Evolutionary conservation across 176 grass and related monocot species (phyloP).

Genomic region (Oryza brachyantha): DNA sequence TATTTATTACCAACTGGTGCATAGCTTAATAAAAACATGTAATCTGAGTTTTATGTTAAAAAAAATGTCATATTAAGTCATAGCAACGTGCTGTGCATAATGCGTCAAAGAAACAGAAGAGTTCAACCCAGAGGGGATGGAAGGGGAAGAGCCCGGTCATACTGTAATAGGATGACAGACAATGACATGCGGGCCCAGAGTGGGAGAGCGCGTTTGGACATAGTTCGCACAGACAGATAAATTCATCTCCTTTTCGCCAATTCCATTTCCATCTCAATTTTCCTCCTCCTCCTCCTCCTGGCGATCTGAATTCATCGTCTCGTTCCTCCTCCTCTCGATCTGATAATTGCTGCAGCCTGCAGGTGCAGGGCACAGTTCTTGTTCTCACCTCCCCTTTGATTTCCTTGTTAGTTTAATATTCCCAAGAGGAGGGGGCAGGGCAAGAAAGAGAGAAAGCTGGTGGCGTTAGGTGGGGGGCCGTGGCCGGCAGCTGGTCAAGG

Average conservation of each 20-base stretch:
- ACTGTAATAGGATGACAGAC: neutral
- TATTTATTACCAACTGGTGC: too few relatives aligned
- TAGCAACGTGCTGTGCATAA: neutral
- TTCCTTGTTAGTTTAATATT: neutral
- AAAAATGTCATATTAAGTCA: too few relatives aligned
- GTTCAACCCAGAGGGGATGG: neutral
- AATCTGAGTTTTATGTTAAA: neutral
- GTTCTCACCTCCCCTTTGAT: too few relatives aligned
- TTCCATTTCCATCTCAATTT: neutral
- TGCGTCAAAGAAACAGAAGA: neutral
- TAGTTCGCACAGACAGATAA: neutral
- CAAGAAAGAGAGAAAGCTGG: neutral
- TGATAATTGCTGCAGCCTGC: too few relatives aligned
- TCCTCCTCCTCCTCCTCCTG: neutral
- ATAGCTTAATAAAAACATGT: neutral
- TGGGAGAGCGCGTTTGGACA: neutral
- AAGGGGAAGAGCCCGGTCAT: neutral
- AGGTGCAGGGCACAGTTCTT: too few relatives aligned
- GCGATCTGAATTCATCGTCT: neutral
- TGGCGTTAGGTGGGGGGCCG: neutral
- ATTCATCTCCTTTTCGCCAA: neutral
- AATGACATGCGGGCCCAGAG: neutral
- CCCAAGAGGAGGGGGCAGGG: neutral
- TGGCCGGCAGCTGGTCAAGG: neutral
- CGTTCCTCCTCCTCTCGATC: conserved; percentile 16